Percentiles rank a stretch among this genome's conserved stretches.
Conservation (phyloP, 305 asterid genomes). For the Solanum aculeatissimum region DNA sequence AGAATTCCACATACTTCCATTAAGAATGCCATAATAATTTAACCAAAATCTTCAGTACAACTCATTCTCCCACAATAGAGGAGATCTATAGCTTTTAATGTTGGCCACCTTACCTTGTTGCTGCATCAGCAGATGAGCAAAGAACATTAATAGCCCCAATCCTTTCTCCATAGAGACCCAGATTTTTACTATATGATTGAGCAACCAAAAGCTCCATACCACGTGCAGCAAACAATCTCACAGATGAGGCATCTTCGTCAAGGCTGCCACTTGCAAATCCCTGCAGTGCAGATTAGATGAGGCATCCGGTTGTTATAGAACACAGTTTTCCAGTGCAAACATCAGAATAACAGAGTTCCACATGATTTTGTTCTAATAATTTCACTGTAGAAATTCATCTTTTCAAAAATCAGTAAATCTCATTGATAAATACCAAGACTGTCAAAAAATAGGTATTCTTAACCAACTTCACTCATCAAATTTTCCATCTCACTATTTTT, state of each 20-base stretch:
- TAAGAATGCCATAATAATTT: background rate
- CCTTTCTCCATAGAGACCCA: slow-evolving; percentile 95
- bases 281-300: slow-evolving; percentile 20
- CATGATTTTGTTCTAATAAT: background rate
- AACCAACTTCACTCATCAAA: background rate
- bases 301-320: background rate
- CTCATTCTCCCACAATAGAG: background rate
- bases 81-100: background rate
- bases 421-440: background rate
- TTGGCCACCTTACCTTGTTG: slow-evolving; percentile 44
- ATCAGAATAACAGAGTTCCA: background rate
- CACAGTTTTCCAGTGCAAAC: background rate
- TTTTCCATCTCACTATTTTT: background rate
- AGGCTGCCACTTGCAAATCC: slow-evolving; percentile 99
- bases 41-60: background rate
- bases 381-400: background rate
- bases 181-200: slow-evolving; percentile 91
- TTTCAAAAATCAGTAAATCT: background rate
- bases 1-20: background rate
- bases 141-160: slow-evolving; percentile 93
- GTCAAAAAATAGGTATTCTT: background rate
- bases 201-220: slow-evolving; percentile 93
- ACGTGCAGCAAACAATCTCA: slow-evolving; percentile 85
- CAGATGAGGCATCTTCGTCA: slow-evolving; percentile 87
- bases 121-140: slow-evolving; percentile 75